A percentile compares a stretch with the other conserved stretches of the same genome.
phyloP scores from a whole-genome alignment of 140 eudicot species.

The Bidens hawaiensis region DNA sequence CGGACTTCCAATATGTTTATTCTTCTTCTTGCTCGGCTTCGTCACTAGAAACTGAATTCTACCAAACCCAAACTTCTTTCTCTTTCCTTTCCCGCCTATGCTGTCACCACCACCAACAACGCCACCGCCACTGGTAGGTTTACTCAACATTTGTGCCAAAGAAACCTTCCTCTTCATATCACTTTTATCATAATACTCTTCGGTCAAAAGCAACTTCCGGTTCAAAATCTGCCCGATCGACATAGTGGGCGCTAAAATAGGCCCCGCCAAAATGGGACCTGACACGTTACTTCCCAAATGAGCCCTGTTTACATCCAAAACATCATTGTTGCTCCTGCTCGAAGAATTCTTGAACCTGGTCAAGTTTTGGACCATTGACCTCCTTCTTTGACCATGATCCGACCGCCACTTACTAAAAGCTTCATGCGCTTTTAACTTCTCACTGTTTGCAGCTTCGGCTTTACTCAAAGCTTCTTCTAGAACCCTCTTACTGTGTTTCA shows the following conservation, averaged over 20 bases:
- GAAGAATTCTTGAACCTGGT: slow-evolving; percentile 73
- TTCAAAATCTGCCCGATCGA: slow-evolving; percentile 93
- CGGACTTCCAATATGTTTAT: slow-evolving; percentile 43
- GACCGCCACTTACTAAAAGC: slow-evolving; percentile 86
- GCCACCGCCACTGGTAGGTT: slow-evolving; percentile 18
- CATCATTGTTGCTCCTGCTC: slow-evolving; percentile 22
- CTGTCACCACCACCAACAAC: slow-evolving; percentile 23
- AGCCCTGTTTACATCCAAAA: slow-evolving; percentile 47
- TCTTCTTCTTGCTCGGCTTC: slow-evolving; percentile 76
- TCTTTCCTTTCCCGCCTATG: slow-evolving; percentile 43
- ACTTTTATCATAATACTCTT: slow-evolving; percentile 46
- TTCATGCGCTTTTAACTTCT: slow-evolving; percentile 73
- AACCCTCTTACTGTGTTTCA: slow-evolving; percentile 54
- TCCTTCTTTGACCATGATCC: slow-evolving; percentile 69
- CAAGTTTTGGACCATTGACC: slow-evolving; percentile 47
- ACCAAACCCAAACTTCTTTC: slow-evolving; percentile 84
- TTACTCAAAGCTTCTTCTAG: slow-evolving; percentile 75
- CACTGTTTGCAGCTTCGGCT: slow-evolving; percentile 70
- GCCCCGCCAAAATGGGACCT: slow-evolving; percentile 53
- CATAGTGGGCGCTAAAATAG: slow-evolving; percentile 64
- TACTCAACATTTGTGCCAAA: slow-evolving; percentile 75
- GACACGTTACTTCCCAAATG: slow-evolving; percentile 39
- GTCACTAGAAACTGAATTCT: slow-evolving; percentile 54
- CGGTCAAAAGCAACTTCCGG: slow-evolving; percentile 73
- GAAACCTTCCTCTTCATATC: slow-evolving; percentile 55